These are phyloP conservation scores for Gastrolobium villosum DNA, from an alignment of 306 rosid species.

Conservation along the genomic window DNA sequence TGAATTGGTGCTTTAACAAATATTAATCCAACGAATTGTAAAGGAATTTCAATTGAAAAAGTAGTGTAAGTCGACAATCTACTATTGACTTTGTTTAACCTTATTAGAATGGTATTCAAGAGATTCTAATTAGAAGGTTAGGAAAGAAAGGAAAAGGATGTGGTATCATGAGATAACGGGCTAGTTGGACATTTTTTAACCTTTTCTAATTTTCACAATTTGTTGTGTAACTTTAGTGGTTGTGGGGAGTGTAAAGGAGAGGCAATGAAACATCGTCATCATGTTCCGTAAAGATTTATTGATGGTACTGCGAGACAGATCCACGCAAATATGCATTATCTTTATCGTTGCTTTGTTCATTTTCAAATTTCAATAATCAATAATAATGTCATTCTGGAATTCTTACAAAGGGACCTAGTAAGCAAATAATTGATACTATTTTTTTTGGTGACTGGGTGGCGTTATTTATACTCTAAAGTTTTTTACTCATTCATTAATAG, in stretches of 20 bases:
- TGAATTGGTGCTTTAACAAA: background rate
- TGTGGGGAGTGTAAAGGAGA: conserved; percentile 32
- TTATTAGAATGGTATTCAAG: background rate
- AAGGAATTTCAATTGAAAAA: background rate
- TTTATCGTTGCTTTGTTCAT: conserved; percentile 2
- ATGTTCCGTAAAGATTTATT: conserved; percentile 33
- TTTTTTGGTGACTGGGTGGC: too few species aligned
- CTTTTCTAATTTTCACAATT: background rate
- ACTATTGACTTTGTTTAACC: conserved; percentile 14
- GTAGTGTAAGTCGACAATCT: background rate
- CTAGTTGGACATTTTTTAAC: background rate
- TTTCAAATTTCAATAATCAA: conserved; percentile 20
- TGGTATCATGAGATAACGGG: background rate
- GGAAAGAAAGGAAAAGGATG: too few species aligned
- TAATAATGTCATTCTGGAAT: conserved; percentile 36
- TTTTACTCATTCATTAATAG: too few species aligned
- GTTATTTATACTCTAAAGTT: too few species aligned
- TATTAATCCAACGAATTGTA: background rate
- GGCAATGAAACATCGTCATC: conserved; percentile 38
- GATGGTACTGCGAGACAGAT: conserved; percentile 1
- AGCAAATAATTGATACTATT: too few species aligned
- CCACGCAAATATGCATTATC: conserved; percentile 24
- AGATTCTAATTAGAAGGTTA: too few species aligned
- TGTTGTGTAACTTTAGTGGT: conserved; percentile 7
- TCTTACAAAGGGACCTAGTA: background rate